A percentile compares a stretch with the other conserved stretches of the same genome.
Evolutionary conservation across 352 stramenopile genomes (phyloP).

Genomic region (Phytophthora pseudosyringae): DNA sequence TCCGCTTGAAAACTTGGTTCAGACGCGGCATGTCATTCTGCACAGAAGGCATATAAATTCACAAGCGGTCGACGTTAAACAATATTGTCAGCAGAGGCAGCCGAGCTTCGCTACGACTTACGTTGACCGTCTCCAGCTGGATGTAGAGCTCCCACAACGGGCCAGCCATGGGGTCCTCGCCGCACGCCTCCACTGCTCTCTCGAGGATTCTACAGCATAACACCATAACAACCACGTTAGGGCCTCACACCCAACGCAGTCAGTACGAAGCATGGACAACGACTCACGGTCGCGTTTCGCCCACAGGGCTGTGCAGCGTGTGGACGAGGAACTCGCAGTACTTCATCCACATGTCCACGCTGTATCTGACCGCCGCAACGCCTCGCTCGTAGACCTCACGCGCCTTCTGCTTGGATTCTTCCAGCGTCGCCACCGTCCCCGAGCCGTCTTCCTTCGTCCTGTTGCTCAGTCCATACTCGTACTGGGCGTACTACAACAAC

Average conservation of each 20-base stretch:
- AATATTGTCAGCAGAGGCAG: not conserved
- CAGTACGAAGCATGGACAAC: not conserved
- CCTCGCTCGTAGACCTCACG: conserved; percentile 73
- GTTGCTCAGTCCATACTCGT: conserved; percentile 55
- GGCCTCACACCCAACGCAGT: not conserved
- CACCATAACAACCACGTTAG: conserved; percentile 12
- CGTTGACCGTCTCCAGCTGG: conserved; percentile 77
- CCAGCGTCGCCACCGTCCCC: conserved; percentile 42
- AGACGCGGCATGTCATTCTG: conserved; percentile 85
- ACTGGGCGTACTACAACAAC: conserved; percentile 67
- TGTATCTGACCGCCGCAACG: conserved; percentile 64
- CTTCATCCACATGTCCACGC: conserved; percentile 88
- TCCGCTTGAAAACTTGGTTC: conserved; percentile 84
- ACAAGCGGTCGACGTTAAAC: not conserved
- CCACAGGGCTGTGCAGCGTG: conserved; percentile 58
- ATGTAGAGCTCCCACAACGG: conserved; percentile 85
- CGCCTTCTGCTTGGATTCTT: conserved; percentile 55
- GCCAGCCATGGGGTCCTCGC: conserved; percentile 68
- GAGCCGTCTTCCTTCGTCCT: conserved; percentile 47
- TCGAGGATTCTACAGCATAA: conserved; percentile 53
- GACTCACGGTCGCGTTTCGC: conserved; percentile 67
- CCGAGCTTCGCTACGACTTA: conserved; percentile 29
- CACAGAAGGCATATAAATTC: not conserved
- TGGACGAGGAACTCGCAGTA: conserved; percentile 83
- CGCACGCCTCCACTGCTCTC: conserved; percentile 59